Conservation (phyloP, 305 asterid species). For the Fraxinus ornus region DNA sequence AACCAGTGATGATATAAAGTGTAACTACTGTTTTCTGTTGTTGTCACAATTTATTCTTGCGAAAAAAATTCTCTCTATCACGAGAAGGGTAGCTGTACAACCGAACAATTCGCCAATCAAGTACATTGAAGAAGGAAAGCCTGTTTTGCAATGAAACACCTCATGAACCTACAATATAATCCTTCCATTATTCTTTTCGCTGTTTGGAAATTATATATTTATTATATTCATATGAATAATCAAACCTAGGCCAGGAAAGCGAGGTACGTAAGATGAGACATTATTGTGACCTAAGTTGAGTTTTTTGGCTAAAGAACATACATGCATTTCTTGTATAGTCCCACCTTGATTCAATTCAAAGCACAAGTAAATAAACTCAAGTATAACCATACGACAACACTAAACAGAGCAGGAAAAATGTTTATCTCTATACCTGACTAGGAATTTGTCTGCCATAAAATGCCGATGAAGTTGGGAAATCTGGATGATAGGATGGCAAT, state of each 20-base stretch:
- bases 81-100: background rate
- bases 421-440: slow-evolving; percentile 60
- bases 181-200: background rate
- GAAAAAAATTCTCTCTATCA: background rate
- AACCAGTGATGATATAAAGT: background rate
- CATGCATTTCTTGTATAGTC: background rate
- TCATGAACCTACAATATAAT: background rate
- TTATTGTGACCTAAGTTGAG: background rate
- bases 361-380: background rate
- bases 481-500: slow-evolving; percentile 65
- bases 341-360: background rate
- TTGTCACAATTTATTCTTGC: background rate
- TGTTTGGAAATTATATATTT: background rate
- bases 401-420: background rate
- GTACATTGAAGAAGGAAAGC: background rate
- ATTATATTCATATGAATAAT: background rate
- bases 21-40: background rate
- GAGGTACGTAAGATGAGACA: background rate
- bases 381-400: background rate
- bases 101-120: background rate
- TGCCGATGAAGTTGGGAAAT: slow-evolving; percentile 54
- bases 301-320: background rate
- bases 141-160: background rate
- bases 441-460: slow-evolving; percentile 82
- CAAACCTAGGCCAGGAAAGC: background rate